These are phyloP conservation scores for Candida alai DNA, from an alignment of 805 yeast species.

Conservation along the genomic window DNA sequence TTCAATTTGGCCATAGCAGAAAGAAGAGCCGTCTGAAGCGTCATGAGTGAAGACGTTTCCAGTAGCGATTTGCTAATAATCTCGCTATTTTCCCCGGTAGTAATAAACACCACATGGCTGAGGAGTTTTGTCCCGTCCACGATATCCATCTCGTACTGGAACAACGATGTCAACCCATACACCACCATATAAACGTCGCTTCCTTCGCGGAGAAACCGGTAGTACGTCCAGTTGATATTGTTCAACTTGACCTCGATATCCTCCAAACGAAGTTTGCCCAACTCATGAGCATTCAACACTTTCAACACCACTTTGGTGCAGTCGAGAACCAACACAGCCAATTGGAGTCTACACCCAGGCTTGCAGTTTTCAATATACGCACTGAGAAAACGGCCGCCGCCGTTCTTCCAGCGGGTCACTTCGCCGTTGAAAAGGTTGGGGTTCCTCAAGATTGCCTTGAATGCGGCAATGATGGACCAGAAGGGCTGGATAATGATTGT, in stretches of 20 bases:
- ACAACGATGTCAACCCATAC: slow-evolving; percentile 34
- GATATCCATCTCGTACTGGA: slow-evolving; percentile 36
- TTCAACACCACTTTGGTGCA: slow-evolving; percentile 29
- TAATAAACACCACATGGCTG: slow-evolving; percentile 27
- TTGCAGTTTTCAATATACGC: neutral
- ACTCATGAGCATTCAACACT: slow-evolving; percentile 14
- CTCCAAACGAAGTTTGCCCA: slow-evolving; percentile 4
- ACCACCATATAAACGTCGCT: slow-evolving; percentile 20
- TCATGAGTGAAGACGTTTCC: slow-evolving; percentile 23
- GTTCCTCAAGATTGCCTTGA: slow-evolving; percentile 25
- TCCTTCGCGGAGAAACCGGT: slow-evolving; percentile 13
- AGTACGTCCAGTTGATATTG: slow-evolving; percentile 31
- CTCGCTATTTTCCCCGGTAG: slow-evolving; percentile 16
- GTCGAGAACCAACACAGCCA: slow-evolving; percentile 25
- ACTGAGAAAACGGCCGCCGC: slow-evolving; percentile 18
- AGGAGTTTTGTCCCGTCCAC: slow-evolving; percentile 12
- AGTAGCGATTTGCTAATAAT: slow-evolving; percentile 24
- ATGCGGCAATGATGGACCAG: slow-evolving; percentile 41
- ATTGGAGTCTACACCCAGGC: slow-evolving; percentile 5
- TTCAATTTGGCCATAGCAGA: slow-evolving; percentile 27
- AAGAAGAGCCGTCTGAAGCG: slow-evolving; percentile 31
- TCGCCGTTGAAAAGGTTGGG: slow-evolving; percentile 32
- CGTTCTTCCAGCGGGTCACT: slow-evolving; percentile 20
- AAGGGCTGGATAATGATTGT: slow-evolving; percentile 31
- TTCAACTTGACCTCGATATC: slow-evolving; percentile 25